Evolutionary conservation across 371 early-diverging fungal species (phyloP).

Genomic region (Smittium mucronatum): DNA sequence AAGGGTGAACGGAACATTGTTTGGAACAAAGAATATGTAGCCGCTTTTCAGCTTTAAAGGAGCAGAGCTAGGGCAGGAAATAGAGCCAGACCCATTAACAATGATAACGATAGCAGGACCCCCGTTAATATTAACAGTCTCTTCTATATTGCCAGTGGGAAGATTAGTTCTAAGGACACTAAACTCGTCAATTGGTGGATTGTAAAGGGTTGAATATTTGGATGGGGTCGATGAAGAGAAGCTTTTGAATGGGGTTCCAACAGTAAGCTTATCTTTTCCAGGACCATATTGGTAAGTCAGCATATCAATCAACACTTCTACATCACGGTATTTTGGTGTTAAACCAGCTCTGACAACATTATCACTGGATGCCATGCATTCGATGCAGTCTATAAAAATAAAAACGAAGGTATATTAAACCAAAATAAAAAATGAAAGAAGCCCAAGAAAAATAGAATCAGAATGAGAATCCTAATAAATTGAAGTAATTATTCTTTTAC

Average conservation of each 20-base stretch:
- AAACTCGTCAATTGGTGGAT: slow-evolving; percentile 95
- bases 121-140: slow-evolving; percentile 36
- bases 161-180: slow-evolving; percentile 56
- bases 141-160: slow-evolving; percentile 33
- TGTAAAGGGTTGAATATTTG: slow-evolving; percentile 54
- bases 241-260: slow-evolving; percentile 30
- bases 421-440: no score
- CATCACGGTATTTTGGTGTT: slow-evolving; percentile 97
- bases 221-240: neutral
- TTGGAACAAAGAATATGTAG: slow-evolving; percentile 47
- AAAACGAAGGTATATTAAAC: no score
- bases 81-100: slow-evolving; percentile 52
- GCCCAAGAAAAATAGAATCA: no score
- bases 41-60: slow-evolving; percentile 26
- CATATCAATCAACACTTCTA: slow-evolving; percentile 79
- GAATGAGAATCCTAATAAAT: no score
- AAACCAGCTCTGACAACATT: slow-evolving; percentile 95
- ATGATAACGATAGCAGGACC: slow-evolving; percentile 83
- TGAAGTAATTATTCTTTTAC: no score
- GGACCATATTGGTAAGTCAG: slow-evolving; percentile 78
- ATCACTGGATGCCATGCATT: slow-evolving; percentile 96
- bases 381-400: slow-evolving; percentile 61
- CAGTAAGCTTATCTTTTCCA: slow-evolving; percentile 61
- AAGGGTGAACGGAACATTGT: slow-evolving; percentile 38
- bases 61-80: slow-evolving; percentile 11